A percentile compares a stretch with the other conserved stretches of the same genome.
These are phyloP conservation scores for Neocallimastix lanati DNA, from an alignment of 192 early-diverging fungal genomes.

Conservation along the genomic window DNA sequence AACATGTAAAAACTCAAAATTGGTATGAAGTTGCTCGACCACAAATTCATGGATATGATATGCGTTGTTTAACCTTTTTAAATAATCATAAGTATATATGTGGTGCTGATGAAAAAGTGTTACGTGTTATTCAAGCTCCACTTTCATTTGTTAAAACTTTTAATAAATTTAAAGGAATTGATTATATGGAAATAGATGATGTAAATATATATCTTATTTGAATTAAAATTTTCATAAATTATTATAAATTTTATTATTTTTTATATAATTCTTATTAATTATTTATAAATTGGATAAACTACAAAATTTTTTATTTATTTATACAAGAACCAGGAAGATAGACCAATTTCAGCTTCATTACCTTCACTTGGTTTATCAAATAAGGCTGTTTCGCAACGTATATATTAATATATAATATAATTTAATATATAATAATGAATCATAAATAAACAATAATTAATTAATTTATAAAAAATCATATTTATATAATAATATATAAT, in stretches of 20 bases:
- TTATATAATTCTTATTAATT: too few species aligned
- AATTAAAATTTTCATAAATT: too few species aligned
- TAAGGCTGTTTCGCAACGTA: constrained; percentile 48
- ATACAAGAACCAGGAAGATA: constrained; percentile 1
- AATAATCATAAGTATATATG: constrained; percentile 54
- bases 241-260: too few species aligned
- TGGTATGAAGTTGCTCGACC: constrained; percentile 90
- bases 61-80: constrained; percentile 67
- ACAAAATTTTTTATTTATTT: too few species aligned
- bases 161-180: background rate
- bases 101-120: constrained; percentile 84
- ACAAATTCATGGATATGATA: constrained; percentile 92
- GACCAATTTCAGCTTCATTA: constrained; percentile 58
- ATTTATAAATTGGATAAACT: too few species aligned
- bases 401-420: background rate
- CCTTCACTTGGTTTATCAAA: constrained; percentile 90
- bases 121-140: background rate
- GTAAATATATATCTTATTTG: background rate
- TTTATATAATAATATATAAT: background rate
- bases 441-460: too few species aligned
- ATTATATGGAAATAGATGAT: background rate
- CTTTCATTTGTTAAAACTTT: background rate
- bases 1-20: constrained; percentile 11
- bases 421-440: too few species aligned
- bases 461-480: too few species aligned